phyloP scores from a whole-genome alignment of 306 rosid species.

The Arachis hypogaea region DNA sequence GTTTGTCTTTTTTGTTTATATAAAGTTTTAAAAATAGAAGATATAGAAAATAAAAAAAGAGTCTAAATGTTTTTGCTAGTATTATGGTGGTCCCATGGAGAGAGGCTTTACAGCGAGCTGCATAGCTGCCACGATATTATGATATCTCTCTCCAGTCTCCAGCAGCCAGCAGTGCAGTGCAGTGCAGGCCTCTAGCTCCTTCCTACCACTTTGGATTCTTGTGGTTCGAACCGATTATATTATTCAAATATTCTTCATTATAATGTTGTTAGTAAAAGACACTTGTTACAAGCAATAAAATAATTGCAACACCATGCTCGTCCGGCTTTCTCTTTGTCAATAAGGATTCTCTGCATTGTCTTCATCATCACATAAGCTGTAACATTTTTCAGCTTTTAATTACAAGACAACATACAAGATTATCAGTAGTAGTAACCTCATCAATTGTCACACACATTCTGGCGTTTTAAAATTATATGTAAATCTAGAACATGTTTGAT shows the following conservation, averaged over 20 bases:
- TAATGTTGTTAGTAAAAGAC: conserved; percentile 33
- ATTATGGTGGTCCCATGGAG: conserved; percentile 21
- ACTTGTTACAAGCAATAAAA: conserved; percentile 19
- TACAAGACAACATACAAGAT: background rate
- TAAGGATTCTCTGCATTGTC: background rate
- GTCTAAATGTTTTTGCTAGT: no score
- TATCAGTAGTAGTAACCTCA: background rate
- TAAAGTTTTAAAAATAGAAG: no score
- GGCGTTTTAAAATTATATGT: no score
- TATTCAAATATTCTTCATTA: conserved; percentile 30
- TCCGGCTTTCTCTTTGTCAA: background rate
- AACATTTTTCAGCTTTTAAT: background rate
- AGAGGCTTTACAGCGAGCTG: conserved; percentile 19
- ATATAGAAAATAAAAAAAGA: no score
- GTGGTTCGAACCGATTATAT: conserved; percentile 27
- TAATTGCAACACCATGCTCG: conserved; percentile 25
- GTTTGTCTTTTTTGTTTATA: no score
- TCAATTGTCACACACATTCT: no score
- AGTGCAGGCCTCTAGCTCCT: background rate
- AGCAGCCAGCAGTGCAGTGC: no score
- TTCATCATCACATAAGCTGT: background rate
- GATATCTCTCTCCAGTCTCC: background rate
- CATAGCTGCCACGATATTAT: background rate
- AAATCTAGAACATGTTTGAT: no score
- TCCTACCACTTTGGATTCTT: conserved; percentile 37